phyloP scores from a whole-genome alignment of 495 filamentous ascomycete genomes.

The Penicillium dipodomyicola region DNA sequence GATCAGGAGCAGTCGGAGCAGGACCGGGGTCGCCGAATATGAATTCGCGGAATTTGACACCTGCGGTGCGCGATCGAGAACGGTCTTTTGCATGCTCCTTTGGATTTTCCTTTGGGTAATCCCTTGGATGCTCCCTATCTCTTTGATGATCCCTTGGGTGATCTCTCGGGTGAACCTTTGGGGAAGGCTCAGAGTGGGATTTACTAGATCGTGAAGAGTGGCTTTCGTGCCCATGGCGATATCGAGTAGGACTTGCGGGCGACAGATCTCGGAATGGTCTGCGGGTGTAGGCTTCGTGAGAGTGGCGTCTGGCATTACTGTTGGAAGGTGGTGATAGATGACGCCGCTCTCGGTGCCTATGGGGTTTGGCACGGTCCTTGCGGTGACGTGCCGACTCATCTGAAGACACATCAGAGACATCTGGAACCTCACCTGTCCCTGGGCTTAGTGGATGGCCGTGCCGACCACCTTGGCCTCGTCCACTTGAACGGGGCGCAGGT shows the following conservation, averaged over 20 bases:
- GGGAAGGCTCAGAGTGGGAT: conserved; percentile 18
- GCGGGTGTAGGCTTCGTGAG: conserved; percentile 43
- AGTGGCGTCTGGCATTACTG: conserved; percentile 39
- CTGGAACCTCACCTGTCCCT: conserved; percentile 21
- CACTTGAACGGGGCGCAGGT: conserved; percentile 17
- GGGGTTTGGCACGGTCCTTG: conserved; percentile 15
- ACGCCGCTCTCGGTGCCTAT: conserved; percentile 20
- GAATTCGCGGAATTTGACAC: conserved; percentile 33
- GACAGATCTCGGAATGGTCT: conserved; percentile 36
- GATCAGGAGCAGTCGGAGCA: conserved; percentile 24
- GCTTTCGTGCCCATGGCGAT: conserved; percentile 16
- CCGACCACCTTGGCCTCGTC: conserved; percentile 25
- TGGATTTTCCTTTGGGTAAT: neutral
- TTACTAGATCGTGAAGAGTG: conserved; percentile 17
- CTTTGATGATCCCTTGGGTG: neutral
- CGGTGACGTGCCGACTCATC: conserved; percentile 23
- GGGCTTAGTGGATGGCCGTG: conserved; percentile 26
- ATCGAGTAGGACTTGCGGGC: conserved; percentile 23
- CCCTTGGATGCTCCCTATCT: neutral
- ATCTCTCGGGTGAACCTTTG: conserved; percentile 4
- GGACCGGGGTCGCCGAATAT: conserved; percentile 28
- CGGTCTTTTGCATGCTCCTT: conserved; percentile 22
- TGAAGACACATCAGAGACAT: conserved; percentile 28
- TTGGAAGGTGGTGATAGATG: conserved; percentile 34
- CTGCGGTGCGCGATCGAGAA: conserved; percentile 25